Evolutionary conservation across 1,139 yeast genomes (phyloP).

Genomic region (Suhomyces terraborum): DNA sequence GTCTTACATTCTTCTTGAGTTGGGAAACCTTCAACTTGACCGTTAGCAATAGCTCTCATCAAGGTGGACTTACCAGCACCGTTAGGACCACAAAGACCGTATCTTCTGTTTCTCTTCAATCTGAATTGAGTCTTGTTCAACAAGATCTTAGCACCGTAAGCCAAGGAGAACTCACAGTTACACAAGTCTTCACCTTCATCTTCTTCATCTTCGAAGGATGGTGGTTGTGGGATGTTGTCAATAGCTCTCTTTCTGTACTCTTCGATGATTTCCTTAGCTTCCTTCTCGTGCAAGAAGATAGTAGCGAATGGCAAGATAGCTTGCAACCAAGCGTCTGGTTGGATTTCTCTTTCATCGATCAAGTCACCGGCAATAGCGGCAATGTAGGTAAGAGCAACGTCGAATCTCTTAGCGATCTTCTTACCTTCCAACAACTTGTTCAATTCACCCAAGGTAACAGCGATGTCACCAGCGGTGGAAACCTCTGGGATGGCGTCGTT

Average conservation of each 20-base stretch:
- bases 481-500: conserved; percentile 92
- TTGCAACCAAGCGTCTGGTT: conserved; percentile 88
- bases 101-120: conserved; percentile 99
- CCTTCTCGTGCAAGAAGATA: conserved; percentile 90
- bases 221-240: conserved; percentile 97
- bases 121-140: conserved; percentile 99
- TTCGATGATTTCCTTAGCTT: conserved; percentile 88
- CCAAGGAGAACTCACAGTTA: conserved; percentile 99
- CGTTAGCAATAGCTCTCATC: conserved; percentile 99
- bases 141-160: conserved; percentile 99
- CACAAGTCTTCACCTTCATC: conserved; percentile 99
- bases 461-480: conserved; percentile 96
- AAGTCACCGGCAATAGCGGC: conserved; percentile 98
- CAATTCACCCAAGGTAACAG: conserved; percentile 83
- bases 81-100: conserved; percentile 99
- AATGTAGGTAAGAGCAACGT: conserved; percentile 72
- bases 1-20: conserved; percentile 97
- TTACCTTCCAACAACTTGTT: conserved; percentile 67
- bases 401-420: conserved; percentile 78
- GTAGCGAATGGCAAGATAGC: conserved; percentile 92
- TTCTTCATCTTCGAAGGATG: conserved; percentile 96
- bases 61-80: conserved; percentile 99
- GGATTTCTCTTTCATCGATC: conserved; percentile 96
- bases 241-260: conserved; percentile 94
- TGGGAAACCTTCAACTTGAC: conserved; percentile 99